These are phyloP conservation scores for Penicillium digitatum DNA, from an alignment of 2,329 filamentous ascomycete species.

Conservation along the genomic window DNA sequence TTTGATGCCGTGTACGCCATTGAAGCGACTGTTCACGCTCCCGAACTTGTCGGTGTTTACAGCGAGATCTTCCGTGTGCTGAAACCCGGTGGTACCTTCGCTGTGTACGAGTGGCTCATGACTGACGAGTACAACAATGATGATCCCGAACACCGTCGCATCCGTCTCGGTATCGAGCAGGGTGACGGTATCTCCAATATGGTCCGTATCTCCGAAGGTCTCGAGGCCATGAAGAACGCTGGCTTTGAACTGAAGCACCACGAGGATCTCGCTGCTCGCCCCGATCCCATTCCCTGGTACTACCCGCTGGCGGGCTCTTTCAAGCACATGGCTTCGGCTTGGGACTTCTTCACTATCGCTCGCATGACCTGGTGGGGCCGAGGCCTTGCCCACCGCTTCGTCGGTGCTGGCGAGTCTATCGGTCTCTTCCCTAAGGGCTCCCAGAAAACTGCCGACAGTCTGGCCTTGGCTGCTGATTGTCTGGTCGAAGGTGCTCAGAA, in stretches of 20 bases:
- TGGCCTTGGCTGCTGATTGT: constrained; percentile 76
- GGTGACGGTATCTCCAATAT: constrained; percentile 98
- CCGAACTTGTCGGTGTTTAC: constrained; percentile 86
- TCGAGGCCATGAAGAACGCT: constrained; percentile 77
- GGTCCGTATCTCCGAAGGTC: constrained; percentile 77
- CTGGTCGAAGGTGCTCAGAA: constrained; percentile 80
- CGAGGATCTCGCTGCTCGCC: constrained; percentile 78
- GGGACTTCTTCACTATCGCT: constrained; percentile 76
- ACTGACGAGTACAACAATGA: constrained; percentile 90
- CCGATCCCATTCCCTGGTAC: constrained; percentile 82
- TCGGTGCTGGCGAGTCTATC: constrained; percentile 70
- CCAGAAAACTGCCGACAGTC: constrained; percentile 89
- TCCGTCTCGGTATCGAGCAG: constrained; percentile 90
- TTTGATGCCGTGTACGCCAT: constrained; percentile 98
- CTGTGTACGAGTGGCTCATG: constrained; percentile 99
- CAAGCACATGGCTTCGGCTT: constrained; percentile 73
- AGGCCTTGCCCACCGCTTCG: constrained; percentile 67
- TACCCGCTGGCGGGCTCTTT: constrained; percentile 84
- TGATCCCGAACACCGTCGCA: constrained; percentile 79
- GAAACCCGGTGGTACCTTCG: constrained; percentile 92
- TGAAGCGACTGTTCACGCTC: constrained; percentile 93
- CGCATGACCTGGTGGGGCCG: constrained; percentile 87
- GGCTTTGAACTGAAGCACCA: constrained; percentile 80
- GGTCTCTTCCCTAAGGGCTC: constrained; percentile 75
- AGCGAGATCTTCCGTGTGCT: constrained; percentile 90